phyloP scores from a whole-genome alignment of 805 yeast genomes.

The Zygoascus biomembranicola region DNA sequence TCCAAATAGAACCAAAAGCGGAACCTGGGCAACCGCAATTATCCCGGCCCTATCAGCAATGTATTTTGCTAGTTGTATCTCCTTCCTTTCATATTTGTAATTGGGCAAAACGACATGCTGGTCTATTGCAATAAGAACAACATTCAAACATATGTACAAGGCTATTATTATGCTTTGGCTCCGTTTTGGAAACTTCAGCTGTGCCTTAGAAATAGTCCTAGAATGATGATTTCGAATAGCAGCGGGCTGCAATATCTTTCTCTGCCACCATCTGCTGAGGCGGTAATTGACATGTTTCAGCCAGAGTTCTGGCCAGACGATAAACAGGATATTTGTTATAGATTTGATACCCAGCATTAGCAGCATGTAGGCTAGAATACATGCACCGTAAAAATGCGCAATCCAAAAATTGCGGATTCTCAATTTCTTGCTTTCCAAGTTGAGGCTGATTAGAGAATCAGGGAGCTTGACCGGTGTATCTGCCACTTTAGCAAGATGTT shows the following conservation, averaged over 20 bases:
- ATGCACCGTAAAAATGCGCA: slow-evolving; percentile 4
- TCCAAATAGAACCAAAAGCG: slow-evolving; percentile 45
- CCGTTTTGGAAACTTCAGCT: slow-evolving; percentile 30
- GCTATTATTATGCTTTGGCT: slow-evolving; percentile 27
- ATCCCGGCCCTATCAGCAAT: slow-evolving; percentile 22
- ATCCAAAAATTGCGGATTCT: slow-evolving; percentile 1
- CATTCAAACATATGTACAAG: slow-evolving; percentile 26
- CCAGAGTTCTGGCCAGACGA: slow-evolving; percentile 13
- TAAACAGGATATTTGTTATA: slow-evolving; percentile 2
- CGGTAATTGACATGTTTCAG: slow-evolving; percentile 2
- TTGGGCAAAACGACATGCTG: slow-evolving; percentile 8
- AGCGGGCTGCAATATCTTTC: slow-evolving; percentile 22
- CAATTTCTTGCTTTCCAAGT: slow-evolving; percentile 5
- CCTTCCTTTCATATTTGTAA: not conserved
- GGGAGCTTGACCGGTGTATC: not conserved
- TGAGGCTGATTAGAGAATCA: not conserved
- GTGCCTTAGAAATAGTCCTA: slow-evolving; percentile 2
- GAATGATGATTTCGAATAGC: slow-evolving; percentile 21
- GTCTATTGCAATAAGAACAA: slow-evolving; percentile 20
- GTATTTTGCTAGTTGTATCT: slow-evolving; percentile 24
- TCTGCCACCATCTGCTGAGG: slow-evolving; percentile 14
- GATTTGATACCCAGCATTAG: slow-evolving; percentile 5
- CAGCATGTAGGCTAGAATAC: slow-evolving; percentile 9
- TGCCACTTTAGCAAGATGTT: not conserved
- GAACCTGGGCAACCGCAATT: slow-evolving; percentile 26